These are phyloP conservation scores for Phaeolepiota aurea DNA, from an alignment of 768 basidiomycete genomes.

Conservation along the genomic window DNA sequence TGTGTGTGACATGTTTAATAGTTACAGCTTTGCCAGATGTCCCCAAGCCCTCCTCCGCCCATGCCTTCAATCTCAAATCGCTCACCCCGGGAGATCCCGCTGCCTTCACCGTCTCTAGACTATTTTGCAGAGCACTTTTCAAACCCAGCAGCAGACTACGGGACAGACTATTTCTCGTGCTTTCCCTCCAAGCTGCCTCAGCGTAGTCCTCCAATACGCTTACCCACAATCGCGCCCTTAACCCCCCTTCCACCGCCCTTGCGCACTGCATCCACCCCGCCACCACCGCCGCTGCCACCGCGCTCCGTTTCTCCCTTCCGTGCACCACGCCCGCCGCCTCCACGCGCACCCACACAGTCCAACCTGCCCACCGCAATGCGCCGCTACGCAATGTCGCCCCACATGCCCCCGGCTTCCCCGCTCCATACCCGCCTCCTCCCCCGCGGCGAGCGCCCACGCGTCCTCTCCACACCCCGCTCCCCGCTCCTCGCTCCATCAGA, in stretches of 20 bases:
- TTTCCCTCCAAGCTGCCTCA: too few relatives aligned
- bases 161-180: background rate
- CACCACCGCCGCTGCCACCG: background rate
- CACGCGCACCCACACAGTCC: background rate
- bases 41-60: too few relatives aligned
- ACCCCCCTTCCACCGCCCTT: too few relatives aligned
- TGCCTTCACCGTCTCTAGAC: background rate
- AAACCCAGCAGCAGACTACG: background rate
- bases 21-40: too few relatives aligned
- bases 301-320: background rate
- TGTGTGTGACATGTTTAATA: too few relatives aligned
- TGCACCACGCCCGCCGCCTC: background rate
- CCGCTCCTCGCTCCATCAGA: too few relatives aligned
- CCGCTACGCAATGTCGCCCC: background rate
- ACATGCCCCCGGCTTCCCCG: too few relatives aligned
- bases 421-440: too few relatives aligned
- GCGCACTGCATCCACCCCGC: background rate
- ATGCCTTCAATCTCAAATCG: background rate
- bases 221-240: too few relatives aligned
- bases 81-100: background rate
- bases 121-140: background rate
- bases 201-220: too few relatives aligned
- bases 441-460: background rate
- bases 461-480: background rate
- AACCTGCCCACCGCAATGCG: background rate